These are phyloP conservation scores for Stellera chamaejasme DNA, from an alignment of 345 rosid species.

Conservation along the genomic window DNA sequence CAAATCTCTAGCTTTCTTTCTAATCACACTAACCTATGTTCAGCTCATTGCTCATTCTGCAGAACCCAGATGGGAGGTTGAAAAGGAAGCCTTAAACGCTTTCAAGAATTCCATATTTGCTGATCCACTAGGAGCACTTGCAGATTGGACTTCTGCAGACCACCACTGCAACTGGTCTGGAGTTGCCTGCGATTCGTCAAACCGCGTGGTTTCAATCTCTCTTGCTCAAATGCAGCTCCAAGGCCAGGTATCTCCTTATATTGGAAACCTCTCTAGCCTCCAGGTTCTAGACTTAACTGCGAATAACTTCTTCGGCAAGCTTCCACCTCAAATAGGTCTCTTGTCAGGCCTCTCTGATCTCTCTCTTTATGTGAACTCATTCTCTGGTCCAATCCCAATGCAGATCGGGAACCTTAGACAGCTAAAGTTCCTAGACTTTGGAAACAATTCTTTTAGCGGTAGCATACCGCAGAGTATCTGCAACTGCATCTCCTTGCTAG, in stretches of 20 bases:
- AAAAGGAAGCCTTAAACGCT: constrained; percentile 44
- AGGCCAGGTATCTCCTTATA: constrained; percentile 56
- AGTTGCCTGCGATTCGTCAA: constrained; percentile 42
- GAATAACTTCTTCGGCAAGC: constrained; percentile 44
- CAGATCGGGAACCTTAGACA: constrained; percentile 49
- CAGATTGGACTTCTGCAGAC: constrained; percentile 46
- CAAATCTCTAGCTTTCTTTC: constrained; percentile 14
- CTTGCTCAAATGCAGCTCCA: constrained; percentile 54
- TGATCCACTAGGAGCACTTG: constrained; percentile 55
- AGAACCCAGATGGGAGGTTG: constrained; percentile 26
- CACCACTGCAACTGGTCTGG: constrained; percentile 86
- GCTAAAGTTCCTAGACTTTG: constrained; percentile 48
- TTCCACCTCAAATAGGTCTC: constrained; percentile 57
- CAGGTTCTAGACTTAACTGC: constrained; percentile 84
- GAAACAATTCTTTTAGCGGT: constrained; percentile 48
- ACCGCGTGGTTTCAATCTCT: constrained; percentile 38
- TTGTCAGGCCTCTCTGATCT: constrained; percentile 44
- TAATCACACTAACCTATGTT: constrained; percentile 16
- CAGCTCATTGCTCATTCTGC: constrained; percentile 16
- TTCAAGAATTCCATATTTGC: constrained; percentile 43
- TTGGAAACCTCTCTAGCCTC: constrained; percentile 65
- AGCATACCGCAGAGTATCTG: constrained; percentile 51
- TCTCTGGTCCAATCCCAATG: constrained; percentile 57
- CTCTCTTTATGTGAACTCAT: constrained; percentile 37
- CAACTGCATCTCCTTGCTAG: constrained; percentile 42